These are phyloP conservation scores for Gautieria morchelliformis DNA, from an alignment of 768 basidiomycete species.

Conservation along the genomic window DNA sequence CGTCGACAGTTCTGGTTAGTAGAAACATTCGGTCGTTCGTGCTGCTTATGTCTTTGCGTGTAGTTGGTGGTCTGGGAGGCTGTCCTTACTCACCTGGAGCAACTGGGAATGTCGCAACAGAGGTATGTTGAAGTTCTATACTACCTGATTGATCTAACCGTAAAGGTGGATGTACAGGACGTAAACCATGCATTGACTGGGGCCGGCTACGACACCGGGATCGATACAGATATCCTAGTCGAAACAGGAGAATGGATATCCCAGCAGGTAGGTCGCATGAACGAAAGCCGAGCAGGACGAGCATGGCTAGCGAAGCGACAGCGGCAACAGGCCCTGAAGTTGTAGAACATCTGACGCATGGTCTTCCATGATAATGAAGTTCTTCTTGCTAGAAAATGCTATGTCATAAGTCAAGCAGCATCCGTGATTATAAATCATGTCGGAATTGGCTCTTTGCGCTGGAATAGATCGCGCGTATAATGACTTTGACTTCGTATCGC, in stretches of 20 bases:
- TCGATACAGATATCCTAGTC: conserved; percentile 58
- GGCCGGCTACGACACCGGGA: conserved; percentile 45
- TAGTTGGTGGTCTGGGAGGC: conserved; percentile 82
- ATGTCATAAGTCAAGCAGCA: no score
- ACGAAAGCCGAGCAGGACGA: conserved; percentile 66
- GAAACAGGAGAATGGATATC: conserved; percentile 82
- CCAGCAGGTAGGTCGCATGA: conserved; percentile 51
- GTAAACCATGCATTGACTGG: conserved; percentile 73
- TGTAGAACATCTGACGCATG: neutral
- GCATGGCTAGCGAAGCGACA: conserved; percentile 50
- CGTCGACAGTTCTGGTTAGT: conserved; percentile 38
- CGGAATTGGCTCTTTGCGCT: no score
- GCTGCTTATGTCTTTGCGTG: neutral
- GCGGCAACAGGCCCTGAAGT: conserved; percentile 15
- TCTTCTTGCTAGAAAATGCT: no score
- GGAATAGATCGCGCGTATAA: no score
- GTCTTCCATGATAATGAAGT: neutral
- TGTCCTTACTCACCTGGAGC: conserved; percentile 96
- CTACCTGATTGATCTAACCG: neutral
- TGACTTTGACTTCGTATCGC: no score
- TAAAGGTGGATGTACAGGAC: conserved; percentile 28
- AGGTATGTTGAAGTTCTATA: conserved; percentile 24
- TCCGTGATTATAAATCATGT: no score
- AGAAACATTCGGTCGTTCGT: neutral
- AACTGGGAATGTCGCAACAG: conserved; percentile 90